Conservation (phyloP, 495 filamentous ascomycete species). For the Hypoxylon fuscum region DNA sequence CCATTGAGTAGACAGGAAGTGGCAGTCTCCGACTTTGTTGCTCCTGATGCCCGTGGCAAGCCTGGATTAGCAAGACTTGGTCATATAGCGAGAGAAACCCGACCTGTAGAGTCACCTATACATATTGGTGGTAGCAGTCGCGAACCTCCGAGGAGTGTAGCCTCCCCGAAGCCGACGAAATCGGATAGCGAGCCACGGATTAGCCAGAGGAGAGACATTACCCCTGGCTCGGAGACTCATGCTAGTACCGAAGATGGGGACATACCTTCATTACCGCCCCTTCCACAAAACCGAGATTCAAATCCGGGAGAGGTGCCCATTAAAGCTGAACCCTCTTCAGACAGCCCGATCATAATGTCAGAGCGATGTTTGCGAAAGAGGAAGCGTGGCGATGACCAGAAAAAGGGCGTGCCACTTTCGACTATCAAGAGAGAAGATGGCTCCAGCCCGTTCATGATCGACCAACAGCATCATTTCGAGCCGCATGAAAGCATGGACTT, state of each 20-base stretch:
- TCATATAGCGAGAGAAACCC: background rate
- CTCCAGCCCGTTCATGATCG: constrained; percentile 49
- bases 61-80: background rate
- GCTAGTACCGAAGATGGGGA: constrained; percentile 10
- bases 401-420: constrained; percentile 4
- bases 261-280: constrained; percentile 39
- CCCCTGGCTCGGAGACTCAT: background rate
- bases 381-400: constrained; percentile 39
- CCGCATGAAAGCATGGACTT: constrained; percentile 73
- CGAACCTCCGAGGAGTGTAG: background rate
- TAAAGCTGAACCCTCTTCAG: constrained; percentile 56
- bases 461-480: constrained; percentile 43
- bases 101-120: constrained; percentile 3
- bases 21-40: background rate
- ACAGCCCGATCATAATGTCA: constrained; percentile 53
- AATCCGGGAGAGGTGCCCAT: constrained; percentile 29
- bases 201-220: background rate
- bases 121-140: background rate
- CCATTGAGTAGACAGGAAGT: constrained; percentile 4
- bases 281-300: constrained; percentile 17
- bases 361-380: constrained; percentile 56
- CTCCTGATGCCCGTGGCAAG: background rate
- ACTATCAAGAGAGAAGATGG: constrained; percentile 49
- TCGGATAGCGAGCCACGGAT: background rate
- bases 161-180: background rate